A percentile compares a stretch with the other conserved stretches of the same genome.
These are phyloP conservation scores for Globisporangium viniferum DNA, from an alignment of 352 stramenopile species.

Conservation along the genomic window DNA sequence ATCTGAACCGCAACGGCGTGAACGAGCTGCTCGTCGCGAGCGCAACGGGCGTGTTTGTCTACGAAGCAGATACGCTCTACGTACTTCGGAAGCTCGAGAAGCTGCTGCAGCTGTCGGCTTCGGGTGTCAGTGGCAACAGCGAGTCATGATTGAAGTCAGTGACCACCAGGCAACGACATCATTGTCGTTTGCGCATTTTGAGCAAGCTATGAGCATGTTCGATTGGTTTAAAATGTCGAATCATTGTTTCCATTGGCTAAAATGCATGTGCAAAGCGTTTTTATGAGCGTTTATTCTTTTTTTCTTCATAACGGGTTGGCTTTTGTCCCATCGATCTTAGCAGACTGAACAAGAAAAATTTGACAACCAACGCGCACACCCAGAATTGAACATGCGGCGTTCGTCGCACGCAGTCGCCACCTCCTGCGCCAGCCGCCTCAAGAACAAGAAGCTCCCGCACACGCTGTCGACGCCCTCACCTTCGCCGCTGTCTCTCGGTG, in stretches of 20 bases:
- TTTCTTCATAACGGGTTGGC: background rate
- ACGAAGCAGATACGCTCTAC: conserved; percentile 41
- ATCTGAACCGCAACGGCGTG: conserved; percentile 67
- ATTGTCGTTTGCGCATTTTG: no score
- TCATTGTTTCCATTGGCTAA: background rate
- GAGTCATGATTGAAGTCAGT: background rate
- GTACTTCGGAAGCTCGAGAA: conserved; percentile 23
- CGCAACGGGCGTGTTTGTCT: conserved; percentile 66
- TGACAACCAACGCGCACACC: background rate
- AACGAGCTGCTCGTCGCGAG: conserved; percentile 60
- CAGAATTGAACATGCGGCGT: background rate
- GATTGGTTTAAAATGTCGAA: background rate
- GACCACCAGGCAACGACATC: background rate
- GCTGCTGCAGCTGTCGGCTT: conserved; percentile 14
- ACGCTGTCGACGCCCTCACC: background rate
- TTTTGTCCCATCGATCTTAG: background rate
- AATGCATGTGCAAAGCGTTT: background rate
- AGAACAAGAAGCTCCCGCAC: background rate
- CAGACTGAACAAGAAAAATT: background rate
- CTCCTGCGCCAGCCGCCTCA: background rate
- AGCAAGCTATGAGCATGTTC: background rate
- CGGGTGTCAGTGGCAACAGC: background rate
- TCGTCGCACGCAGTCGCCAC: background rate
- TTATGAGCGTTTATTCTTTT: background rate
- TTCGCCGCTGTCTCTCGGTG: background rate